Percentiles rank a stretch among this genome's conserved stretches.
Conservation (phyloP, 129 eudicot genomes). For the Escallonia herrerae region DNA sequence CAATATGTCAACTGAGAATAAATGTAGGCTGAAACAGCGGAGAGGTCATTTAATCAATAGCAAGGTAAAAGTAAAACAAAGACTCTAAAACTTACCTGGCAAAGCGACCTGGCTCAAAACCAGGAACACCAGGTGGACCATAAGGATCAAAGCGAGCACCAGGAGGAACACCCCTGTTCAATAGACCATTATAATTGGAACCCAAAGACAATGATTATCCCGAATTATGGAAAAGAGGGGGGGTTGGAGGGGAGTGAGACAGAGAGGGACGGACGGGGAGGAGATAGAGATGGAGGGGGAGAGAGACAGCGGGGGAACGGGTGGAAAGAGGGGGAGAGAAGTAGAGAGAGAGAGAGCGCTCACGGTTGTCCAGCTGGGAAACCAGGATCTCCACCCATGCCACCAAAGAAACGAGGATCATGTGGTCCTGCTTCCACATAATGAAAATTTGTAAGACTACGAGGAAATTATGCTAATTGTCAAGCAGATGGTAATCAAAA, state of each 20-base stretch:
- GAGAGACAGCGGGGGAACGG: no score
- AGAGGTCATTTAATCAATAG: no score
- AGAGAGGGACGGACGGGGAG: no score
- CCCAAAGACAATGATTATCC: neutral
- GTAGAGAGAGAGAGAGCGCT: slow-evolving; percentile 15
- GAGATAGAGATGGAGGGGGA: no score
- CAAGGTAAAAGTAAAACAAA: no score
- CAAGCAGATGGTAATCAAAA: no score
- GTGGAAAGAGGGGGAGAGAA: no score
- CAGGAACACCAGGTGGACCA: slow-evolving; percentile 92
- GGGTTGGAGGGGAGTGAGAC: no score
- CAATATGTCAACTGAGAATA: no score
- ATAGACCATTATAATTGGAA: slow-evolving; percentile 4
- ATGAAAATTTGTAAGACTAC: neutral
- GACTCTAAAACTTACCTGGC: slow-evolving; percentile 35
- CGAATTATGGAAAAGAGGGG: no score
- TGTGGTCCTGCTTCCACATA: slow-evolving; percentile 48
- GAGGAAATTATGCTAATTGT: neutral
- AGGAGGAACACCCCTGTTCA: slow-evolving; percentile 77
- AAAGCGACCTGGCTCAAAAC: slow-evolving; percentile 81
- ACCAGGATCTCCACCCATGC: slow-evolving; percentile 40
- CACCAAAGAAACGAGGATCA: slow-evolving; percentile 57
- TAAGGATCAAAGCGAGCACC: slow-evolving; percentile 95
- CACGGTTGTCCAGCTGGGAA: slow-evolving; percentile 61
- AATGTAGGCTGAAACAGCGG: no score